Evolutionary conservation across 495 filamentous ascomycete species (phyloP).

Genomic region (Xylaria curta): DNA sequence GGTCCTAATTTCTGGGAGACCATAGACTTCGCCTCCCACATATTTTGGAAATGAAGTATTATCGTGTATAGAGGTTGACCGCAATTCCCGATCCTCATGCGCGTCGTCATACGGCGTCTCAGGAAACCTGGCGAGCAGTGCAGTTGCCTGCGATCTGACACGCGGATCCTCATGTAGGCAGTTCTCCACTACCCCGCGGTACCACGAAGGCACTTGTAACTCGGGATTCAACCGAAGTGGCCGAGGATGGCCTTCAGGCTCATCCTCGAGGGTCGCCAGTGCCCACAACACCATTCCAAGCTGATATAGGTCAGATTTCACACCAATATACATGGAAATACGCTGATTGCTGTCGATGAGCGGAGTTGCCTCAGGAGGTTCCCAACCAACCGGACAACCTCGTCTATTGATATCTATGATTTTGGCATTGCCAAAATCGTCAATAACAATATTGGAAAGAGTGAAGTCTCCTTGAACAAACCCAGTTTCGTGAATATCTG

Average conservation of each 20-base stretch:
- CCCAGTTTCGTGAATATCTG: conserved; percentile 93
- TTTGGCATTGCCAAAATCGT: conserved; percentile 81
- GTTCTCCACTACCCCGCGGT: conserved; percentile 50
- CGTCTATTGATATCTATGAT: conserved; percentile 99
- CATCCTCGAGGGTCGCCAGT: conserved; percentile 83
- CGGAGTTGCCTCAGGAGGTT: conserved; percentile 87
- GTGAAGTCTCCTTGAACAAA: conserved; percentile 99
- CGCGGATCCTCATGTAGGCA: conserved; percentile 54
- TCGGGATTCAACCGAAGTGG: conserved; percentile 62
- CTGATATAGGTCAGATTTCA: conserved; percentile 96
- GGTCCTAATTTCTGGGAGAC: conserved; percentile 38
- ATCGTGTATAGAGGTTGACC: conserved; percentile 45
- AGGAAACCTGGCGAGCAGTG: conserved; percentile 51
- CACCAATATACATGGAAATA: conserved; percentile 97
- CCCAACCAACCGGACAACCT: conserved; percentile 97
- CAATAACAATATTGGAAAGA: conserved; percentile 94
- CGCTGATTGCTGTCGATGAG: conserved; percentile 91
- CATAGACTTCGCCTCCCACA: conserved; percentile 35
- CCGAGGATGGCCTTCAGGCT: conserved; percentile 81
- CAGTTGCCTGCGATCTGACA: conserved; percentile 47
- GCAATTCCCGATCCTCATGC: conserved; percentile 33
- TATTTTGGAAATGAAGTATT: conserved; percentile 41
- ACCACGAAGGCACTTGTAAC: conserved; percentile 52
- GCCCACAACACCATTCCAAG: conserved; percentile 98
- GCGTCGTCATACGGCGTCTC: conserved; percentile 36